These are phyloP conservation scores for Penicillium goetzii DNA, from an alignment of 495 filamentous ascomycete species.

Conservation along the genomic window DNA sequence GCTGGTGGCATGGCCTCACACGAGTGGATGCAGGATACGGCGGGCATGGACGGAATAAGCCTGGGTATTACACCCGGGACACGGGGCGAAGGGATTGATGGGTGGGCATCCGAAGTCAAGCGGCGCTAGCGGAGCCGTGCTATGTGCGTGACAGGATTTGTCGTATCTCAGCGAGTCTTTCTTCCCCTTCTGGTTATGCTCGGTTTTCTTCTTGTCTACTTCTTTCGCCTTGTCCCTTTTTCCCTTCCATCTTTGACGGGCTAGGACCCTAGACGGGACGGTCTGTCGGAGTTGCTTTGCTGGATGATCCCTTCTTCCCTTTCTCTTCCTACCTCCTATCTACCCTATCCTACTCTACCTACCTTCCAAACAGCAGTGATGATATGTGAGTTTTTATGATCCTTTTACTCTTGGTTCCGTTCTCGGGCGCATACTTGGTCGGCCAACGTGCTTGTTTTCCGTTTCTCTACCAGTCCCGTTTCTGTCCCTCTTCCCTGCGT, in stretches of 20 bases:
- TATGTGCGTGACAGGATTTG: slow-evolving; percentile 14
- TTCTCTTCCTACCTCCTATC: background rate
- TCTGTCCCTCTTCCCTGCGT: background rate
- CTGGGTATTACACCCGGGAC: slow-evolving; percentile 76
- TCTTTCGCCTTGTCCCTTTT: slow-evolving; percentile 7
- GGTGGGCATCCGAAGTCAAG: slow-evolving; percentile 91
- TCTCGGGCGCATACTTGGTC: slow-evolving; percentile 20
- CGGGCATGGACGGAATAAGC: slow-evolving; percentile 81
- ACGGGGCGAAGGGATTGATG: slow-evolving; percentile 91
- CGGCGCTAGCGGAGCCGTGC: slow-evolving; percentile 58
- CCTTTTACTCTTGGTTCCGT: slow-evolving; percentile 19
- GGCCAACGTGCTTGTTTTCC: slow-evolving; percentile 16
- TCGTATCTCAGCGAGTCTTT: slow-evolving; percentile 16
- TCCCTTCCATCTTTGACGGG: slow-evolving; percentile 2
- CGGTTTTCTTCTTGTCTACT: background rate
- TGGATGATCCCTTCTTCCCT: slow-evolving; percentile 1
- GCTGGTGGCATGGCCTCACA: slow-evolving; percentile 93
- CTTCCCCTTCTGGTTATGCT: slow-evolving; percentile 6
- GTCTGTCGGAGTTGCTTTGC: slow-evolving; percentile 18
- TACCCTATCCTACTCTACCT: slow-evolving; percentile 1
- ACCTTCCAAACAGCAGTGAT: slow-evolving; percentile 6
- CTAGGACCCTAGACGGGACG: slow-evolving; percentile 22
- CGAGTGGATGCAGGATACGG: slow-evolving; percentile 76
- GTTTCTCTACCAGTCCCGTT: background rate
- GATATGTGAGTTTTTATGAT: slow-evolving; percentile 31